Percentiles rank a stretch among this genome's conserved stretches.
Conservation (phyloP, 805 yeast genomes). For the Debaryomyces castellii region DNA sequence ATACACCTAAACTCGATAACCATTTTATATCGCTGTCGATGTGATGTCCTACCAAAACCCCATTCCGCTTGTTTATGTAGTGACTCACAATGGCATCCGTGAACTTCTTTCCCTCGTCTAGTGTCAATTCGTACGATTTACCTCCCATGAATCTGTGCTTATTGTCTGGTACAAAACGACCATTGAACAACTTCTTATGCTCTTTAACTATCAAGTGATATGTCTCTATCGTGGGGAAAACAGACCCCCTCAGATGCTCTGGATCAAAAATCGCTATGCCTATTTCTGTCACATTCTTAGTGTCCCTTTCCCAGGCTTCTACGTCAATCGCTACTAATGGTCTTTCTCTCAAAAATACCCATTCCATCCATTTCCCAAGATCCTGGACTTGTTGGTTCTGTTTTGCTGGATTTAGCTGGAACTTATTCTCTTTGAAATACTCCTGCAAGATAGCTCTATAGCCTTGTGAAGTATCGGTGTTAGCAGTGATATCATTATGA, state of each 20-base stretch:
- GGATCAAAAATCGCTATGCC: conserved; percentile 62
- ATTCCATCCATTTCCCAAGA: conserved; percentile 16
- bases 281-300: conserved; percentile 51
- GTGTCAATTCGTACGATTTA: conserved; percentile 39
- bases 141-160: conserved; percentile 54
- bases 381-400: conserved; percentile 6
- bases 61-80: conserved; percentile 34
- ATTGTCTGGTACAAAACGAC: conserved; percentile 54
- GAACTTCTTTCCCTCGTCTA: conserved; percentile 34
- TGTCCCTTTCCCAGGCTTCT: conserved; percentile 55
- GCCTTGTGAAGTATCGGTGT: background rate
- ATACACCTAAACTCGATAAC: conserved; percentile 47
- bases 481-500: background rate
- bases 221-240: conserved; percentile 41
- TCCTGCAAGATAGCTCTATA: background rate
- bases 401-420: conserved; percentile 14
- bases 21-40: conserved; percentile 54
- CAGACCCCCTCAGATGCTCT: conserved; percentile 33
- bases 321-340: conserved; percentile 52
- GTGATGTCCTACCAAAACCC: conserved; percentile 58
- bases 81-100: conserved; percentile 43
- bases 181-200: conserved; percentile 38
- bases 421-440: conserved; percentile 17
- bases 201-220: conserved; percentile 49
- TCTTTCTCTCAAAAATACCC: conserved; percentile 20